Conservation (phyloP, 768 basidiomycete species). For the Gymnopilus dilepis region DNA sequence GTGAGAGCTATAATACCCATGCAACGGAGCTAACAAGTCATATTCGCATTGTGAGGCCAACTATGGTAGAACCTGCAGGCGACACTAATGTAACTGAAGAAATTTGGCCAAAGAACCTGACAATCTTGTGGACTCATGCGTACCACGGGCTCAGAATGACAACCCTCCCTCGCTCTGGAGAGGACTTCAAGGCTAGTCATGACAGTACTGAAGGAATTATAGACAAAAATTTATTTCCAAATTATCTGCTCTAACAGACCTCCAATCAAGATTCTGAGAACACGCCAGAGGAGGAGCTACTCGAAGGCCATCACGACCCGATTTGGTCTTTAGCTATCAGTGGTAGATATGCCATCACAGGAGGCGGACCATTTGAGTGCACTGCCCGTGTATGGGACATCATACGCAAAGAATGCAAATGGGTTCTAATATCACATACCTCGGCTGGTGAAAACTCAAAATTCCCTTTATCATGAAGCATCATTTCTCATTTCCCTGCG, state of each 20-base stretch:
- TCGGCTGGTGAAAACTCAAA: constrained; percentile 63
- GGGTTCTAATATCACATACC: constrained; percentile 78
- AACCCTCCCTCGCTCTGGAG: background rate
- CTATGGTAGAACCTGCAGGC: background rate
- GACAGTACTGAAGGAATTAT: too few relatives aligned
- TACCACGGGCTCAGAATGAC: background rate
- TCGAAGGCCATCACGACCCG: background rate
- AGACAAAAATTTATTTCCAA: background rate
- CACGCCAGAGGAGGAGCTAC: too few relatives aligned
- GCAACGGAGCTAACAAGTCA: too few relatives aligned
- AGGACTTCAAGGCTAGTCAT: background rate
- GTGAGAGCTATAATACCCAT: too few relatives aligned
- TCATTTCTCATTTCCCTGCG: background rate
- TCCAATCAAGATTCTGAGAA: constrained; percentile 81
- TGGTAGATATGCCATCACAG: constrained; percentile 82
- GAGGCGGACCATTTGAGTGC: constrained; percentile 76
- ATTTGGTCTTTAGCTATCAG: constrained; percentile 71
- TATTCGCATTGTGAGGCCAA: background rate
- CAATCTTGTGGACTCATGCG: background rate
- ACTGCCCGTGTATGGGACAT: constrained; percentile 92
- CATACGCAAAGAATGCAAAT: constrained; percentile 72
- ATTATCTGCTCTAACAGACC: constrained; percentile 27
- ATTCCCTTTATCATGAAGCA: background rate
- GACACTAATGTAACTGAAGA: background rate
- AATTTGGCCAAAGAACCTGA: background rate